Evolutionary conservation across 768 basidiomycete genomes (phyloP), one percentile per base, ranked within the genome.

Genomic region (Brasilioporus rufonigricans): DNA sequence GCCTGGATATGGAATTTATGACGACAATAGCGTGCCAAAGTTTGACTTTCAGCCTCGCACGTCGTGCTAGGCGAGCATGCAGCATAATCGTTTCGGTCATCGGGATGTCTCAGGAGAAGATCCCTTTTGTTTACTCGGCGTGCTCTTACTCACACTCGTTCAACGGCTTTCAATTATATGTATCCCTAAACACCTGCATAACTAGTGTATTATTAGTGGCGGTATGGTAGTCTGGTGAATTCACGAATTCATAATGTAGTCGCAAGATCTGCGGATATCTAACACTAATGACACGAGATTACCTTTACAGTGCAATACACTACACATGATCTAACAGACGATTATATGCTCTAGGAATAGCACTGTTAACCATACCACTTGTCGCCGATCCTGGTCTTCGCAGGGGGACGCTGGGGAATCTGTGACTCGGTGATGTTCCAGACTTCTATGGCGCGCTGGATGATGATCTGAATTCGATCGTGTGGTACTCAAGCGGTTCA

Each of bases 361-460:
- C 26, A 18, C 24, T 19, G 16, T 53, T 53, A 89, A 47, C 88
- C 87, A 61, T 89, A 87, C 89, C 87, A 91, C 67, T 87, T 84
- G 45, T 79, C 77, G 10, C 84, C 86, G 3, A 84, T 71, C 57
- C 74, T 80, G 24, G 74, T 82, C 56, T 73, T 71, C 1, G 84
- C 81, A 33, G 81, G 76, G 4, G 82, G 77, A 33, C 94, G 80
- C 61, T 85, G 82, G 0, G 93, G 93, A 55, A 98, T 91, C 56
- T 76, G 76, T 2, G 91, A 76, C 57, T 86, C 77, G 0, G 71
- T 85, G 62, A 98, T 95, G 31, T 89, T 73, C 73, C 94, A 97
- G 0, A 89, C 80, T 57, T 93, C 82, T 62, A 91, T 97, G 9
- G 96, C 93, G 12, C 87, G 82, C 93, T 96, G 64, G 32, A 41